phyloP scores from a whole-genome alignment of 2,329 filamentous ascomycete species.

The Trichothecium sympodiale region DNA sequence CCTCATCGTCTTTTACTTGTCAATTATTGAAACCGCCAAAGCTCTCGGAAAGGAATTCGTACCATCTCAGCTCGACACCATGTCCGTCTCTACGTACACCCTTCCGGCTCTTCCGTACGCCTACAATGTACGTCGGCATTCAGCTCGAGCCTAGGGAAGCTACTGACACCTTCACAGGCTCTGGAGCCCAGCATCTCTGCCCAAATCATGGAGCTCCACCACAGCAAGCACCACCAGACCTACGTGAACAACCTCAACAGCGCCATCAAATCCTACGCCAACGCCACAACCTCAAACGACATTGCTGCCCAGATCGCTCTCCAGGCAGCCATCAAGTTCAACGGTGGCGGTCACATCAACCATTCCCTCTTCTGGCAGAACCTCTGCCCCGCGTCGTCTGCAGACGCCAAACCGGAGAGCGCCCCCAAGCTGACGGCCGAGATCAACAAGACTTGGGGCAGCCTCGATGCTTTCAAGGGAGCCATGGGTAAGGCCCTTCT shows the following conservation, averaged over 20 bases:
- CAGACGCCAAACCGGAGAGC: conserved; percentile 42
- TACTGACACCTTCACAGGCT: conserved; percentile 31
- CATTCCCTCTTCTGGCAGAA: conserved; percentile 90
- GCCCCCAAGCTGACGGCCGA: conserved; percentile 49
- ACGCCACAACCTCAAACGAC: conserved; percentile 44
- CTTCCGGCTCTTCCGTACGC: conserved; percentile 58
- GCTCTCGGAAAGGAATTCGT: conserved; percentile 1
- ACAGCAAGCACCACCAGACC: conserved; percentile 68
- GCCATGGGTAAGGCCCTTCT: conserved; percentile 56
- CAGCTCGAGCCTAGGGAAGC: conserved; percentile 1
- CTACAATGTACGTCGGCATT: conserved; percentile 55
- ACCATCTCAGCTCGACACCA: conserved; percentile 9
- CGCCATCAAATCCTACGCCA: conserved; percentile 47
- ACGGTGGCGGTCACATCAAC: conserved; percentile 88
- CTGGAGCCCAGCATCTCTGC: conserved; percentile 63
- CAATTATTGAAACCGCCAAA: no score
- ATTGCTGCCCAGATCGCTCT: conserved; percentile 54
- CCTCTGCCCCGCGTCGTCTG: conserved; percentile 49
- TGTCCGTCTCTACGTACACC: conserved; percentile 36
- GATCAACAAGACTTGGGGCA: conserved; percentile 58
- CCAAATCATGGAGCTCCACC: conserved; percentile 75
- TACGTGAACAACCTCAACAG: conserved; percentile 69
- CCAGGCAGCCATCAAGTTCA: conserved; percentile 70
- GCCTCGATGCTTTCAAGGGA: conserved; percentile 51
- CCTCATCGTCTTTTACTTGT: no score